Conservation (phyloP, 2,329 filamentous ascomycete genomes). For the Alternaria burnsii region DNA sequence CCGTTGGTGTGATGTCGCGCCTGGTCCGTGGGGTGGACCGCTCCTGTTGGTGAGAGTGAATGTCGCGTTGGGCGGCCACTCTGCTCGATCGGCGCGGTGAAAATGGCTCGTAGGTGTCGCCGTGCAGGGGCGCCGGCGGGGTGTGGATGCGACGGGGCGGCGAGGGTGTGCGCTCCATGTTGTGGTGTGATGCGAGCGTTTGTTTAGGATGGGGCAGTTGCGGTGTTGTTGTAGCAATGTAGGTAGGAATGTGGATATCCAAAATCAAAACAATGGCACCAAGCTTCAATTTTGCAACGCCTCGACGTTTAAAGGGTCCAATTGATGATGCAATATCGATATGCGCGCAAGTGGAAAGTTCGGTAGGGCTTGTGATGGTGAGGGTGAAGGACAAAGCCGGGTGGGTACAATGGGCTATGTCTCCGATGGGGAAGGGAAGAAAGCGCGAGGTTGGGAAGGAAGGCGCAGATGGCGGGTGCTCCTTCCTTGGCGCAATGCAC, state of each 20-base stretch:
- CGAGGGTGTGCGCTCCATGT: conserved; percentile 66
- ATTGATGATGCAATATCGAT: conserved; percentile 14
- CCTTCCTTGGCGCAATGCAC: conserved; percentile 12
- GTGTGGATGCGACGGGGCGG: conserved; percentile 68
- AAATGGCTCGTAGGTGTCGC: conserved; percentile 77
- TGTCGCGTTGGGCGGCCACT: conserved; percentile 64
- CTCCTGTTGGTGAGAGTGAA: conserved; percentile 40
- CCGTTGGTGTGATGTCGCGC: conserved; percentile 44
- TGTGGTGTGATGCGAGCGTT: conserved; percentile 15
- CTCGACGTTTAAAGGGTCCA: conserved; percentile 10
- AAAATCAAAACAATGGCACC: conserved; percentile 39
- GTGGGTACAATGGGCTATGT: conserved; percentile 28
- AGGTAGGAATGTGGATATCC: conserved; percentile 21
- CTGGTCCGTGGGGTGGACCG: conserved; percentile 34
- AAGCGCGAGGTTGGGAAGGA: conserved; percentile 33
- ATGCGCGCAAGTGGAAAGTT: conserved; percentile 15
- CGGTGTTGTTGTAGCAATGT: conserved; percentile 24
- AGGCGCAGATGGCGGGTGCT: conserved; percentile 30
- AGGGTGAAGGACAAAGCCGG: conserved; percentile 19
- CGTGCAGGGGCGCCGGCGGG: conserved; percentile 73
- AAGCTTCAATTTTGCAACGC: conserved; percentile 21
- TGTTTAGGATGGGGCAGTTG: conserved; percentile 19
- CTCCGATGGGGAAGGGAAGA: conserved; percentile 23
- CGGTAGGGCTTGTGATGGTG: conserved; percentile 22
- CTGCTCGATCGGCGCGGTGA: conserved; percentile 72